Percentiles rank a stretch among this genome's conserved stretches.
Evolutionary conservation across 2,329 filamentous ascomycete species (phyloP).

Genomic region (Pestalotiopsis sp.): DNA sequence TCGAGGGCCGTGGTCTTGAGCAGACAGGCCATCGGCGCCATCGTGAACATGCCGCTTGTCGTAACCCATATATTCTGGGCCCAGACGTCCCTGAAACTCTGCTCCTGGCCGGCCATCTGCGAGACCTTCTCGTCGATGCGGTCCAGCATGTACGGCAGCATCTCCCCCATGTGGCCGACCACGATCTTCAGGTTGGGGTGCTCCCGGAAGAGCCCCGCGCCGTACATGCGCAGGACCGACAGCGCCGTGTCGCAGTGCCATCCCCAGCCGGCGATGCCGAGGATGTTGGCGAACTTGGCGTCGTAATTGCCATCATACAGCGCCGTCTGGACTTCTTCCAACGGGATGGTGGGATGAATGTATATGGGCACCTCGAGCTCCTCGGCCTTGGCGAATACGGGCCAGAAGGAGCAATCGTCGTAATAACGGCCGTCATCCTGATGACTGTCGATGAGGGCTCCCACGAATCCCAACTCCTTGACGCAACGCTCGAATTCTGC

Average conservation of each 20-base stretch:
- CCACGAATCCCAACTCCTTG: not conserved
- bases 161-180: not conserved
- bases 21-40: not conserved
- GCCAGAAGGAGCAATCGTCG: not conserved
- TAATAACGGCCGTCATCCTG: not conserved
- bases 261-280: not conserved
- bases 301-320: not conserved
- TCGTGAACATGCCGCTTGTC: not conserved
- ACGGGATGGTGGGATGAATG: not conserved
- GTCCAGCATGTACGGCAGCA: not conserved
- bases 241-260: not conserved
- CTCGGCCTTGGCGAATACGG: not conserved
- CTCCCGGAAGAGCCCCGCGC: not conserved
- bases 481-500: not conserved
- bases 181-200: not conserved
- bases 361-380: not conserved
- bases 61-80: not conserved
- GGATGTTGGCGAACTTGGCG: not conserved
- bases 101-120: not conserved
- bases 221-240: not conserved
- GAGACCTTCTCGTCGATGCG: not conserved
- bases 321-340: not conserved
- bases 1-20: not conserved
- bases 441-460: not conserved
- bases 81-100: not conserved